Conservation (phyloP, 768 basidiomycete species). For the Russula dissimulans region DNA sequence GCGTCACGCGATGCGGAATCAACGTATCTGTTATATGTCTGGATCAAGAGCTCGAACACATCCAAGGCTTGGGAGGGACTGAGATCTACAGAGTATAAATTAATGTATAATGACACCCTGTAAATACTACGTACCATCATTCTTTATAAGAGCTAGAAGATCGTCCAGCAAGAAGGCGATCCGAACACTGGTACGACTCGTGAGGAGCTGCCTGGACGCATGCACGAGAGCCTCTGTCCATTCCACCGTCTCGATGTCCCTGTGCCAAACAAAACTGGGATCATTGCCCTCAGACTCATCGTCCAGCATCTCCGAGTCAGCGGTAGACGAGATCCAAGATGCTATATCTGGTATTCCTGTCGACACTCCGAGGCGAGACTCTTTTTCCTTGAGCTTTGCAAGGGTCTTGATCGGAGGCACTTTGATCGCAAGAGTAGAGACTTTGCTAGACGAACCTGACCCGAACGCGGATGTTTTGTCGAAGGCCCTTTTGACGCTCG, state of each 20-base stretch:
- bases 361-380: slow-evolving; percentile 22
- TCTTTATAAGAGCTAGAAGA: slow-evolving; percentile 43
- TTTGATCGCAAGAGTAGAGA: slow-evolving; percentile 20
- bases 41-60: slow-evolving; percentile 60
- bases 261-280: slow-evolving; percentile 35
- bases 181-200: slow-evolving; percentile 45
- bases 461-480: neutral
- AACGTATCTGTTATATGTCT: slow-evolving; percentile 72
- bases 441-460: neutral
- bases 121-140: slow-evolving; percentile 40
- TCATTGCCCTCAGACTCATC: slow-evolving; percentile 28
- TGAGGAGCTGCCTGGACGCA: slow-evolving; percentile 42
- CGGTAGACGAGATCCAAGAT: slow-evolving; percentile 50
- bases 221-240: slow-evolving; percentile 48
- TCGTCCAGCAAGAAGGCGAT: slow-evolving; percentile 56
- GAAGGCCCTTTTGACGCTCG: neutral
- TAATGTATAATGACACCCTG: neutral
- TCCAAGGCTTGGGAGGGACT: slow-evolving; percentile 53
- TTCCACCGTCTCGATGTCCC: slow-evolving; percentile 42
- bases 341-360: slow-evolving; percentile 44
- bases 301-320: slow-evolving; percentile 14
- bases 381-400: slow-evolving; percentile 43
- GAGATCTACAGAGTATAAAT: slow-evolving; percentile 38
- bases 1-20: slow-evolving; percentile 64
- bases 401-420: slow-evolving; percentile 32